Percentiles rank a stretch among this genome's conserved stretches.
These are phyloP conservation scores for Quercus cerris DNA, from an alignment of 306 rosid species.

Conservation along the genomic window DNA sequence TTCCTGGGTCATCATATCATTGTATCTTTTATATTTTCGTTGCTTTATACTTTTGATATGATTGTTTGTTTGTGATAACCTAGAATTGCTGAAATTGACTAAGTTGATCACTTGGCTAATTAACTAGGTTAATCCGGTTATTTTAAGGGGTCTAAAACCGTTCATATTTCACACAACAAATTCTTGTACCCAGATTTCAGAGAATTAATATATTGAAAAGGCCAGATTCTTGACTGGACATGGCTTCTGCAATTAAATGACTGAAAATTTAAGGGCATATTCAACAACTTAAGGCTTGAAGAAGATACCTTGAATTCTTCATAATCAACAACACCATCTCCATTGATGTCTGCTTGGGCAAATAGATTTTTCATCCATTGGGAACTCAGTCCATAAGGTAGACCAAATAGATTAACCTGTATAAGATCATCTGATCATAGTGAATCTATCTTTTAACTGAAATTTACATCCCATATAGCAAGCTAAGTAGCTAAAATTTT, in stretches of 20 bases:
- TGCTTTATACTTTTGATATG: no score
- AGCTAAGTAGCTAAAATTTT: not conserved
- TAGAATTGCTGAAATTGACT: no score
- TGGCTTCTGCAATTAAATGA: not conserved
- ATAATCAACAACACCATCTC: slow-evolving; percentile 66
- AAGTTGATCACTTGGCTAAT: no score
- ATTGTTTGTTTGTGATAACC: no score
- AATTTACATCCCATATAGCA: not conserved
- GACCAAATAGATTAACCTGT: slow-evolving; percentile 68
- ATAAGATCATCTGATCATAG: slow-evolving; percentile 1
- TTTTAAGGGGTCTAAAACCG: no score
- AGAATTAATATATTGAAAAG: not conserved
- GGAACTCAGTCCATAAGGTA: slow-evolving; percentile 70
- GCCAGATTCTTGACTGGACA: not conserved
- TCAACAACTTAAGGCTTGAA: slow-evolving; percentile 6
- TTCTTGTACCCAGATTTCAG: not conserved
- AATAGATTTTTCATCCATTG: slow-evolving; percentile 77
- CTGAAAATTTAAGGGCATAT: not conserved
- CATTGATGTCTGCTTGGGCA: slow-evolving; percentile 74
- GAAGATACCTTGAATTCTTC: slow-evolving; percentile 77
- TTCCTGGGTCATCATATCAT: no score
- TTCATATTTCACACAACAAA: not conserved
- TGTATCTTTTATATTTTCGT: no score
- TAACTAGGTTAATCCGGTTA: no score
- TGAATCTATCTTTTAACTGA: slow-evolving; percentile 12